A percentile compares a stretch with the other conserved stretches of the same genome.
These are phyloP conservation scores for Takakia lepidozioides DNA, from an alignment of 225 moss, liverwort and hornwort genomes.

Conservation along the genomic window DNA sequence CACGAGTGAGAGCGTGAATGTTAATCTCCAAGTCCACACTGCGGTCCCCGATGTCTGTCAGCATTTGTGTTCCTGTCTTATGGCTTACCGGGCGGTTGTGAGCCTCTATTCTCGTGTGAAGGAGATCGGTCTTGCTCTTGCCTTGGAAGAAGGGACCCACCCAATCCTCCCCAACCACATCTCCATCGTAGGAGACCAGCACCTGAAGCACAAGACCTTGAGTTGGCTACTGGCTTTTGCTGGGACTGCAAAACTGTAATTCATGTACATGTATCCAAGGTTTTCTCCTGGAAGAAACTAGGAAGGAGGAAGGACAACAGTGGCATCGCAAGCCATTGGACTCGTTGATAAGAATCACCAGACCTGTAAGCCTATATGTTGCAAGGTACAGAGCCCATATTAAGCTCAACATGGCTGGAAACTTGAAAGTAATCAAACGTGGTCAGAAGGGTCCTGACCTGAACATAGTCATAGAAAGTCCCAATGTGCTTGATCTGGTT, in stretches of 20 bases:
- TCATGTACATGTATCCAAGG: no score
- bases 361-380: no score
- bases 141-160: slow-evolving; percentile 9
- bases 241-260: no score
- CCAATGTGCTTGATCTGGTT: slow-evolving; percentile 11
- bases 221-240: no score
- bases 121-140: slow-evolving; percentile 1
- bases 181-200: slow-evolving; percentile 10
- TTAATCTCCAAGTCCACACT: slow-evolving; percentile 5
- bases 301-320: no score
- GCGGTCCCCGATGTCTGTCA: slow-evolving; percentile 6
- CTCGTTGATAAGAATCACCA: no score
- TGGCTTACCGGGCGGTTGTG: slow-evolving; percentile 4
- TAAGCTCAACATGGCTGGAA: no score
- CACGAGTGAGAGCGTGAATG: slow-evolving; percentile 5
- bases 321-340: no score
- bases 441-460: not conserved
- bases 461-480: slow-evolving; percentile 14
- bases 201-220: no score
- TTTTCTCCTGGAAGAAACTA: no score
- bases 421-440: no score
- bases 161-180: slow-evolving; percentile 9
- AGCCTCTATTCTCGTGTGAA: slow-evolving; percentile 10
- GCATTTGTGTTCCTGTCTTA: slow-evolving; percentile 2
- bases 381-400: no score